Conservation (phyloP, 331 rosid genomes). For the Malus hybrid region DNA sequence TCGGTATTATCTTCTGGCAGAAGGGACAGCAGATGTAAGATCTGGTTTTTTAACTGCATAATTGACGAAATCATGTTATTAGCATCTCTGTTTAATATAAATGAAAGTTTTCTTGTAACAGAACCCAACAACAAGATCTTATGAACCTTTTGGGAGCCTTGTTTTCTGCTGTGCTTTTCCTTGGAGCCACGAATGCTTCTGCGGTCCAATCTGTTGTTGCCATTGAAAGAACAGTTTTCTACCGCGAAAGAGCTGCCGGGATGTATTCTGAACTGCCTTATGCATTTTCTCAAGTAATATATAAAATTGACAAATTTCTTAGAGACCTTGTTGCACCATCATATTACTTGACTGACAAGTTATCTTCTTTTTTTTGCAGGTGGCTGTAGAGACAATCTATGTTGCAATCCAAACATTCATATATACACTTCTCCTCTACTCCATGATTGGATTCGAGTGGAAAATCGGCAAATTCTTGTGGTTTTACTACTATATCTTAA, state of each 20-base stretch:
- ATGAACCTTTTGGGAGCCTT: slow-evolving; percentile 40
- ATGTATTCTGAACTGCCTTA: slow-evolving; percentile 6
- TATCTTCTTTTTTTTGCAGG: slow-evolving; percentile 16
- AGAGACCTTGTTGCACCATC: background rate
- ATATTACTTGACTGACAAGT: background rate
- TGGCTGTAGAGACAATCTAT: slow-evolving; percentile 34
- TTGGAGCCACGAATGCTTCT: slow-evolving; percentile 33
- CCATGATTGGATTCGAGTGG: slow-evolving; percentile 40
- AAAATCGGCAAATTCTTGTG: slow-evolving; percentile 17
- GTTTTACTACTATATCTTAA: slow-evolving; percentile 33
- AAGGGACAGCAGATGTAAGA: slow-evolving; percentile 36
- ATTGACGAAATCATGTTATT: background rate
- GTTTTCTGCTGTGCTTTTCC: slow-evolving; percentile 36
- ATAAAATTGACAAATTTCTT: background rate
- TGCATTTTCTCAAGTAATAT: slow-evolving; percentile 38
- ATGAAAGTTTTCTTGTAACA: slow-evolving; percentile 2
- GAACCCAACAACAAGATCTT: slow-evolving; percentile 29
- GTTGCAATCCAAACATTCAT: slow-evolving; percentile 22
- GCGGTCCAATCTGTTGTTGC: slow-evolving; percentile 32
- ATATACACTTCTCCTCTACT: slow-evolving; percentile 30
- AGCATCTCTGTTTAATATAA: background rate
- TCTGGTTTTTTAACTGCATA: background rate
- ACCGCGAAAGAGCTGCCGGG: slow-evolving; percentile 47
- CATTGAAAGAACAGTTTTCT: slow-evolving; percentile 42
- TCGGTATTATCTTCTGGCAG: slow-evolving; percentile 42